Conservation (phyloP, 495 filamentous ascomycete genomes). For the Xylaria castorea region DNA sequence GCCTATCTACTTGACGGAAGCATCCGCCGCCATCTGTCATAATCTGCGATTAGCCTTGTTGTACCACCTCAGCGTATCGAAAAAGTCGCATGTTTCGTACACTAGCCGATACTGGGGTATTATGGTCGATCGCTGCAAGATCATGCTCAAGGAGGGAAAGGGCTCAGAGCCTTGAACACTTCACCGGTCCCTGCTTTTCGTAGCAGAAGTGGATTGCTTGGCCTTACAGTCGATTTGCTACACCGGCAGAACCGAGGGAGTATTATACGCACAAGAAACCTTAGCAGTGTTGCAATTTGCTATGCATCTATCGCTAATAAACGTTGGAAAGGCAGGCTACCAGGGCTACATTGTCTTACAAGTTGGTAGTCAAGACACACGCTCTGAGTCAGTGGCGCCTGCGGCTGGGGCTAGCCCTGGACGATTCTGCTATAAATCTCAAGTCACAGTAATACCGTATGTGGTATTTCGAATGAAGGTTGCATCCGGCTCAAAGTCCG, state of each 20-base stretch:
- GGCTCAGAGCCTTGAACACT: constrained; percentile 9
- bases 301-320: constrained; percentile 7
- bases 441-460: not conserved
- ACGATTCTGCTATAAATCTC: not conserved
- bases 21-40: constrained; percentile 17
- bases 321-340: not conserved
- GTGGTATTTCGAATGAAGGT: constrained; percentile 3
- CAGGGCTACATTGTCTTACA: constrained; percentile 1
- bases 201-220: constrained; percentile 15
- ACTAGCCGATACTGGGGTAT: constrained; percentile 7
- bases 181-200: not conserved
- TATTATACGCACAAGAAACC: constrained; percentile 3
- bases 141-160: not conserved
- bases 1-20: not conserved
- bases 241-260: not conserved
- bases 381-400: not conserved
- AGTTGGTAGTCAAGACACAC: not conserved
- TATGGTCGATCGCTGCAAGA: not conserved
- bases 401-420: not conserved
- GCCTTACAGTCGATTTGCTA: not conserved
- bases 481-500: not conserved
- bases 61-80: not conserved
- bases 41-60: constrained; percentile 16
- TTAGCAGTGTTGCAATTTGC: not conserved
- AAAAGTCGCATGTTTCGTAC: constrained; percentile 15